These are phyloP conservation scores for Yamadazyma akitaensis DNA, from an alignment of 805 yeast species.

Conservation along the genomic window DNA sequence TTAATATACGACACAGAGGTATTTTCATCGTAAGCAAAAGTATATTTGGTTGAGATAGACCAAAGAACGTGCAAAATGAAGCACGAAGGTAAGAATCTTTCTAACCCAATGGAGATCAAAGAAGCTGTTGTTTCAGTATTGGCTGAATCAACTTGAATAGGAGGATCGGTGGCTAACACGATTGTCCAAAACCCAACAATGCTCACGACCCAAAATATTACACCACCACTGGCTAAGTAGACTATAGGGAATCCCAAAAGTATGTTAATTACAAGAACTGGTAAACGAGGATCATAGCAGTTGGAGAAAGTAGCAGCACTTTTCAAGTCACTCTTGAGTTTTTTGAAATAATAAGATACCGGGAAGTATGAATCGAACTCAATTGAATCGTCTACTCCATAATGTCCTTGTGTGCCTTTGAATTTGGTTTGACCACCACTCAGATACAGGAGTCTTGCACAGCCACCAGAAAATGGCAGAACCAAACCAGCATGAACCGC, in stretches of 20 bases:
- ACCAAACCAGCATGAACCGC: slow-evolving; percentile 83
- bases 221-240: slow-evolving; percentile 44
- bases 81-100: slow-evolving; percentile 70
- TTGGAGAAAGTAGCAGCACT: slow-evolving; percentile 35
- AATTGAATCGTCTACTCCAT: slow-evolving; percentile 53
- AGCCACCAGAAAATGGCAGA: slow-evolving; percentile 75
- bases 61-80: slow-evolving; percentile 72
- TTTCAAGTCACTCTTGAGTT: slow-evolving; percentile 16
- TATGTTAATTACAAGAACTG: slow-evolving; percentile 56
- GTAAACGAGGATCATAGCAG: slow-evolving; percentile 67
- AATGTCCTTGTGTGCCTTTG: slow-evolving; percentile 44
- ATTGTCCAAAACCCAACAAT: slow-evolving; percentile 84
- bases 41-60: slow-evolving; percentile 50
- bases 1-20: slow-evolving; percentile 34
- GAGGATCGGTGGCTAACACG: slow-evolving; percentile 75
- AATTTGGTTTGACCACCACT: slow-evolving; percentile 52
- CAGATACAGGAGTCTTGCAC: slow-evolving; percentile 57
- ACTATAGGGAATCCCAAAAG: slow-evolving; percentile 61
- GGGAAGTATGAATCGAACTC: slow-evolving; percentile 73
- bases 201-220: slow-evolving; percentile 54
- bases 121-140: slow-evolving; percentile 53
- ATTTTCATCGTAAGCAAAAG: slow-evolving; percentile 29
- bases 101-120: slow-evolving; percentile 66
- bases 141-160: slow-evolving; percentile 53
- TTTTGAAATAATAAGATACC: slow-evolving; percentile 60